These are phyloP conservation scores for Teratosphaeriaceae sp. DNA, from an alignment of 2,329 filamentous ascomycete genomes.

Conservation along the genomic window DNA sequence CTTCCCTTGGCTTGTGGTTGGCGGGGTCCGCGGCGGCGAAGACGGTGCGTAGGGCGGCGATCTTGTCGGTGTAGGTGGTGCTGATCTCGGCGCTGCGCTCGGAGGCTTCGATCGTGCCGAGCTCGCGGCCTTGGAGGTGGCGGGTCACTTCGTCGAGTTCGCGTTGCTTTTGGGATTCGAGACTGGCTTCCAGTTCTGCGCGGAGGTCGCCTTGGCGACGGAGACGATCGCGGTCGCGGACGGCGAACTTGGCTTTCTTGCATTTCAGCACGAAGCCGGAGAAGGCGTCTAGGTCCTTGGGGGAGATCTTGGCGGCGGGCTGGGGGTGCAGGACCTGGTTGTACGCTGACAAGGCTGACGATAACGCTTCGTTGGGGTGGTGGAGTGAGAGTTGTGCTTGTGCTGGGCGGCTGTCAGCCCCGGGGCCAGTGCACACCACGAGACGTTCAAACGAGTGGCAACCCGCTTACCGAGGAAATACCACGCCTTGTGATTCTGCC, in stretches of 20 bases:
- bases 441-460: neutral
- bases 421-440: neutral
- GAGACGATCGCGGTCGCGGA: constrained; percentile 56
- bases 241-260: constrained; percentile 83
- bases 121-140: constrained; percentile 27
- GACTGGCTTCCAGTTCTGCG: constrained; percentile 48
- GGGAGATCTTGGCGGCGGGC: constrained; percentile 48
- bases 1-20: constrained; percentile 44
- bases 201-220: constrained; percentile 54
- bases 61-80: constrained; percentile 33
- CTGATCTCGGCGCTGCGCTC: constrained; percentile 44
- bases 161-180: constrained; percentile 44
- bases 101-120: constrained; percentile 38
- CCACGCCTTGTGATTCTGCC: constrained; percentile 55
- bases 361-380: constrained; percentile 65
- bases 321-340: constrained; percentile 42
- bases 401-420: constrained; percentile 34
- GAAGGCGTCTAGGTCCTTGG: constrained; percentile 38
- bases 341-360: constrained; percentile 66
- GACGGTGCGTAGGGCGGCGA: constrained; percentile 37
- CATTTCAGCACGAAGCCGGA: constrained; percentile 68
- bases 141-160: constrained; percentile 30
- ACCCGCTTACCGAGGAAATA: constrained; percentile 55
- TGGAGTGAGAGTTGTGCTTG: constrained; percentile 73
- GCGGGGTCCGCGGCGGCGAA: constrained; percentile 43